Conservation (phyloP, 345 rosid genomes). For the Ailanthus altissimus region DNA sequence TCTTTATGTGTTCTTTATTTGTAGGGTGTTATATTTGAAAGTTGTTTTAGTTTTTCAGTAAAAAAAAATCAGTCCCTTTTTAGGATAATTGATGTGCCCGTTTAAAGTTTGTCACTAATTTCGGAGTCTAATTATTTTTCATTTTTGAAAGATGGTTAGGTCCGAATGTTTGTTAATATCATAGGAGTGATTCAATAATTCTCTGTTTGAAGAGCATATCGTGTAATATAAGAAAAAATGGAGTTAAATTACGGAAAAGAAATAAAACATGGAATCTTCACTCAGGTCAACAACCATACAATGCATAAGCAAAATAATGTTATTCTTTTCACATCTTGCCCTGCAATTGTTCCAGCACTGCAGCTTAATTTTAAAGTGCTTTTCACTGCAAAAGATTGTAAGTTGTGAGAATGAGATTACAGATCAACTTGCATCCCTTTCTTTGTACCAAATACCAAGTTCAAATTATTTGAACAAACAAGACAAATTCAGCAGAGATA, state of each 20-base stretch:
- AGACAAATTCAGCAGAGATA: slow-evolving; percentile 12
- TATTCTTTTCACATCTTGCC: neutral
- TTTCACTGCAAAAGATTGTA: neutral
- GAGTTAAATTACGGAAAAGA: slow-evolving; percentile 2
- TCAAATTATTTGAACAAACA: slow-evolving; percentile 14
- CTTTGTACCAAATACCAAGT: slow-evolving; percentile 17
- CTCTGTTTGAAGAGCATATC: no score
- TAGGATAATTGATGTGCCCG: no score
- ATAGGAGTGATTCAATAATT: no score
- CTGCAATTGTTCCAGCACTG: neutral
- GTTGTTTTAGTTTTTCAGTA: no score
- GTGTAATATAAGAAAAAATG: no score
- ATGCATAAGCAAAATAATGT: neutral
- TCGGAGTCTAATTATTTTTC: no score
- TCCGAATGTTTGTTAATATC: no score
- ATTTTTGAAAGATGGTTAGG: no score
- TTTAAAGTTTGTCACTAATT: no score
- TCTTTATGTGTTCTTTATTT: no score
- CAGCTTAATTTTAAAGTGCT: neutral
- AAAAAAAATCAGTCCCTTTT: no score
- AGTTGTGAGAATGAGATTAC: neutral
- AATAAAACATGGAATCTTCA: slow-evolving; percentile 1
- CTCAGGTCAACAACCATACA: neutral
- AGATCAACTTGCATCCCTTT: neutral
- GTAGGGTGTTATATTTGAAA: no score